Percentiles rank a stretch among this genome's conserved stretches.
These are phyloP conservation scores for Gomphus bonarii DNA, from an alignment of 1,284 basidiomycete species.

Conservation along the genomic window DNA sequence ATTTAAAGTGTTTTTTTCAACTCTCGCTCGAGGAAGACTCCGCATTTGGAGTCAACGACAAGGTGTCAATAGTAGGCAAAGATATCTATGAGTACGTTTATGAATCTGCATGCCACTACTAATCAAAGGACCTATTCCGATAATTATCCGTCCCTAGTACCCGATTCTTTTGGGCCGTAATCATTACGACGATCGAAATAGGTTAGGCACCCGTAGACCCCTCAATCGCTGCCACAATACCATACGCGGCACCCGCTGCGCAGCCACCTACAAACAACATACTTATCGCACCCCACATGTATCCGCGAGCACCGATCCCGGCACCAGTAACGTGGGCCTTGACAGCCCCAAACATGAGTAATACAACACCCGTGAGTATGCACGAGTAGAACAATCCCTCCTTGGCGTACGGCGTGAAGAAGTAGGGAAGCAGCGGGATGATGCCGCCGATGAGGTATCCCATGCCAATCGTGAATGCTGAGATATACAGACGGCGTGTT, in stretches of 20 bases:
- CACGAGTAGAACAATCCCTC: slow-evolving; percentile 65
- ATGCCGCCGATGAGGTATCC: slow-evolving; percentile 82
- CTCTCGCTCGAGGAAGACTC: too few relatives aligned
- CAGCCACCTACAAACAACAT: slow-evolving; percentile 55
- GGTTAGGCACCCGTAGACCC: too few relatives aligned
- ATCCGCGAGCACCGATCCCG: slow-evolving; percentile 41
- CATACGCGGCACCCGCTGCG: slow-evolving; percentile 84
- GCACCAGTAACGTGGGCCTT: slow-evolving; percentile 88
- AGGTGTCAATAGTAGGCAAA: too few relatives aligned
- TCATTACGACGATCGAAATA: too few relatives aligned
- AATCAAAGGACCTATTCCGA: too few relatives aligned
- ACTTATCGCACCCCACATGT: slow-evolving; percentile 77
- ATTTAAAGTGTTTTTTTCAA: too few relatives aligned
- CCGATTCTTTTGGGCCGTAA: too few relatives aligned
- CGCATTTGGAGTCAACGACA: too few relatives aligned
- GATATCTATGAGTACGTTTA: too few relatives aligned
- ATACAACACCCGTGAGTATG: slow-evolving; percentile 71
- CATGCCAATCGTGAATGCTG: slow-evolving; percentile 87
- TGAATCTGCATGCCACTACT: too few relatives aligned
- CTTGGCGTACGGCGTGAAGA: slow-evolving; percentile 64
- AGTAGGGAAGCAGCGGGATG: slow-evolving; percentile 86
- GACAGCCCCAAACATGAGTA: slow-evolving; percentile 82
- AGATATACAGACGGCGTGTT: slow-evolving; percentile 57
- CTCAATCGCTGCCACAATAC: slow-evolving; percentile 45
- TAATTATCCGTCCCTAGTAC: too few relatives aligned